Evolutionary conservation across 352 stramenopile genomes (phyloP), one percentile per base, ranked within the genome.

Genomic region (Phytophthora capsici): DNA sequence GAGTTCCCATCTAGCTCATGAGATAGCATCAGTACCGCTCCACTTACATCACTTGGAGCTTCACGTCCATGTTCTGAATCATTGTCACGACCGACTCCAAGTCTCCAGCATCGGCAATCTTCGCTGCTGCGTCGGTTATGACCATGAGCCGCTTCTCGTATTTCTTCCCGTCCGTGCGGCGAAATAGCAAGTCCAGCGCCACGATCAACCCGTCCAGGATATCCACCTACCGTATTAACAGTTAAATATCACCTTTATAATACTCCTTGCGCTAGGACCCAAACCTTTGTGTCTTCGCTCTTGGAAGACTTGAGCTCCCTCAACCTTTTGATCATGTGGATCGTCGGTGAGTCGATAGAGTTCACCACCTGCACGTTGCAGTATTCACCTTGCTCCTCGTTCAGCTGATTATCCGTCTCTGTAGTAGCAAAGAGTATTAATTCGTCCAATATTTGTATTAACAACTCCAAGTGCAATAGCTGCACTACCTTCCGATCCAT

Each of bases 361-460:
- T 73, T 79, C 46, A 93, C 58, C 50, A 94, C 82, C 32, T 65
- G 37, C 43, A 93, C 84, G 26, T 93, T 85, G 20, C 49, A 56
- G 61, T 94, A 93, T 52, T 86, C 63, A 13, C 66, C 84, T 19
- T 92, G 75, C 59, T 93, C 78, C 23, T 90, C 84, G 25, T 92
- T 87, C 64, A 94, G 57, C 53, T 91, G 80, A 50, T 94, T 94
- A 40, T 90, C 73, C 37, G 86, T 94, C n/a, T 84, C 84, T 90
- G 32, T 8, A 38, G 1, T 6, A 30, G 1, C 48, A 62, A 0
- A 19, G 3, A 38, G 8, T n/a, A 63, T 34, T 36, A 48, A 20
- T 10, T 41, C 7, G 19, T n/a, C 36, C 4, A 22, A 19, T 44
- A 48, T 10, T 0, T 25, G 1, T 25, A 2, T 13, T 7, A 14